Conservation (phyloP, 305 asterid genomes). For the Fraxinus ornus region DNA sequence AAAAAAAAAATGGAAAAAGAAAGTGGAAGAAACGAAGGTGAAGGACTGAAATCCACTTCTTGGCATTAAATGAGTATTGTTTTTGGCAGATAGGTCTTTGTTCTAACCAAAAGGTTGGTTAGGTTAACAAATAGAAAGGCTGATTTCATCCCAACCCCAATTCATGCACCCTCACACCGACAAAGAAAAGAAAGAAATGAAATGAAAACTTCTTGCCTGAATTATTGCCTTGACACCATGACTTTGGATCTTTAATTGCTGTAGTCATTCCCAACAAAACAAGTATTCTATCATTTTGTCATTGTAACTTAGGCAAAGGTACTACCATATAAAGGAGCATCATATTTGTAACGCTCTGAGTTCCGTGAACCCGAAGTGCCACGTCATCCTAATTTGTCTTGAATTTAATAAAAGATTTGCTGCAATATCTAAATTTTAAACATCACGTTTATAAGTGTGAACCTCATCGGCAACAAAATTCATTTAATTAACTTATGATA, state of each 20-base stretch:
- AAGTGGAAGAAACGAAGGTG: neutral
- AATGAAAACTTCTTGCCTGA: neutral
- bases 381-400: too few species aligned
- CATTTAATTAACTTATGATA: too few species aligned
- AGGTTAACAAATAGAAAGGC: neutral
- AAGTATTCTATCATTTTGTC: neutral
- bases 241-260: neutral
- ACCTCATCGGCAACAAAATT: too few species aligned
- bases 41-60: conserved; percentile 1
- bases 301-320: neutral
- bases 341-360: too few species aligned
- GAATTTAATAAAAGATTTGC: too few species aligned
- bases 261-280: neutral
- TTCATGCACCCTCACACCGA: neutral
- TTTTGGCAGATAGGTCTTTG: neutral
- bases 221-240: neutral
- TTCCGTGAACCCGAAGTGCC: too few species aligned
- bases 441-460: too few species aligned
- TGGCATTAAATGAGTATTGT: neutral
- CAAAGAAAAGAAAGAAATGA: neutral
- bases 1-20: neutral
- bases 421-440: too few species aligned
- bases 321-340: neutral
- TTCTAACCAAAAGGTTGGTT: neutral
- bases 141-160: neutral